phyloP scores from a whole-genome alignment of 1,284 basidiomycete genomes.

The Testicularia cyperi region DNA sequence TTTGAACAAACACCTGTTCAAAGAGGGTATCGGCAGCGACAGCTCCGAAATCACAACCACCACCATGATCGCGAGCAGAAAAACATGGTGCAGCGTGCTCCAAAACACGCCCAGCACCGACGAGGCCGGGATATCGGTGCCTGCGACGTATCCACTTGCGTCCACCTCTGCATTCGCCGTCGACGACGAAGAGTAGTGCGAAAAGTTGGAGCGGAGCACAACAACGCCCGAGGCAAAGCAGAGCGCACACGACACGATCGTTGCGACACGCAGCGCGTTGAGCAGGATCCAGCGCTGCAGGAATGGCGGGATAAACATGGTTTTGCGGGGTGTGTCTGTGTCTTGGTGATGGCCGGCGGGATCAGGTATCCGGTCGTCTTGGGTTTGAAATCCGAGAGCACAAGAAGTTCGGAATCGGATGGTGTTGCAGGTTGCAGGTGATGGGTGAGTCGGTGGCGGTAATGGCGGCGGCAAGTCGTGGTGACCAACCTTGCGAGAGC shows the following conservation, averaged over 20 bases:
- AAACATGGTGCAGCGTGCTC: slow-evolving; percentile 38
- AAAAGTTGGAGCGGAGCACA: slow-evolving; percentile 13
- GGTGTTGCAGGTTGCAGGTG: no score
- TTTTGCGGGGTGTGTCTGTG: no score
- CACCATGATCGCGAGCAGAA: slow-evolving; percentile 10
- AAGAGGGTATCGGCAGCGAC: slow-evolving; percentile 17
- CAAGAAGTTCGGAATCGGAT: no score
- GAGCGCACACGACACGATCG: slow-evolving; percentile 24
- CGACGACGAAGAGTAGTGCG: slow-evolving; percentile 4
- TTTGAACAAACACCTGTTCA: slow-evolving; percentile 33
- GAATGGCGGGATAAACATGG: slow-evolving; percentile 28
- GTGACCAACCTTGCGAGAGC: no score
- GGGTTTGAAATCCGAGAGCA: no score
- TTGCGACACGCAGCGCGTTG: slow-evolving; percentile 29
- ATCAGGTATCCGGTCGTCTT: no score
- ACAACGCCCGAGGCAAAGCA: slow-evolving; percentile 21
- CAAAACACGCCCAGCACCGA: slow-evolving; percentile 45
- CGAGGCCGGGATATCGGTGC: slow-evolving; percentile 45
- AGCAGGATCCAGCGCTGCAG: slow-evolving; percentile 34
- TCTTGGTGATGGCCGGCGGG: no score
- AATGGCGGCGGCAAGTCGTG: no score
- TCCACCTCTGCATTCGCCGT: not conserved
- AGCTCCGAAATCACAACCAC: slow-evolving; percentile 35
- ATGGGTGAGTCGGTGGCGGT: no score
- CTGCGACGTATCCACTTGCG: slow-evolving; percentile 23